These are phyloP conservation scores for Herpetospermum pedunculosum DNA, from an alignment of 306 rosid genomes.

Conservation along the genomic window DNA sequence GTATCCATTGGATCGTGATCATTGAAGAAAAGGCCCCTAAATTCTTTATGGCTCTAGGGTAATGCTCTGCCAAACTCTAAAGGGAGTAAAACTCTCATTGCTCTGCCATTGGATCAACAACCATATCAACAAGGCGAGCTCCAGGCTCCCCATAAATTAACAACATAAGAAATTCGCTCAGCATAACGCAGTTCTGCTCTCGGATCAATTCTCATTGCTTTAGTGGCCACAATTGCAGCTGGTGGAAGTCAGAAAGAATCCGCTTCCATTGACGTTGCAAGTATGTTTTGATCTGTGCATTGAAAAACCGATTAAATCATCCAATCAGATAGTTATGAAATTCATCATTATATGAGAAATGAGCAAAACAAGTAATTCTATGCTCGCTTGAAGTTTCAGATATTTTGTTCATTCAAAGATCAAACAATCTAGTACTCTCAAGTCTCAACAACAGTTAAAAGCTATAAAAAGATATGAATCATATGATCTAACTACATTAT, in stretches of 20 bases:
- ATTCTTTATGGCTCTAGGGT: too few species aligned
- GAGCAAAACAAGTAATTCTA: not conserved
- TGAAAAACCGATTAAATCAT: not conserved
- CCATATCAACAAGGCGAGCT: slow-evolving; percentile 85
- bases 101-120: slow-evolving; percentile 85
- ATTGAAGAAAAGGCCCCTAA: too few species aligned
- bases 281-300: slow-evolving; percentile 50
- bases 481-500: not conserved
- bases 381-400: not conserved
- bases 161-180: slow-evolving; percentile 76
- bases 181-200: slow-evolving; percentile 94
- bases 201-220: slow-evolving; percentile 77
- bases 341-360: not conserved
- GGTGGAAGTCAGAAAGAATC: slow-evolving; percentile 87
- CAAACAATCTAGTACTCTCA: not conserved
- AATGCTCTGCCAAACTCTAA: too few species aligned
- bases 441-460: slow-evolving; percentile 5
- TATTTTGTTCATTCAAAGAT: not conserved
- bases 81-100: too few species aligned
- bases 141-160: slow-evolving; percentile 91
- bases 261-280: slow-evolving; percentile 86
- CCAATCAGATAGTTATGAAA: slow-evolving; percentile 11
- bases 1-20: too few species aligned
- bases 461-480: not conserved
- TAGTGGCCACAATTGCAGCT: slow-evolving; percentile 88